Conservation (phyloP, 306 rosid genomes). For the Fragaria nilgerrensis region DNA sequence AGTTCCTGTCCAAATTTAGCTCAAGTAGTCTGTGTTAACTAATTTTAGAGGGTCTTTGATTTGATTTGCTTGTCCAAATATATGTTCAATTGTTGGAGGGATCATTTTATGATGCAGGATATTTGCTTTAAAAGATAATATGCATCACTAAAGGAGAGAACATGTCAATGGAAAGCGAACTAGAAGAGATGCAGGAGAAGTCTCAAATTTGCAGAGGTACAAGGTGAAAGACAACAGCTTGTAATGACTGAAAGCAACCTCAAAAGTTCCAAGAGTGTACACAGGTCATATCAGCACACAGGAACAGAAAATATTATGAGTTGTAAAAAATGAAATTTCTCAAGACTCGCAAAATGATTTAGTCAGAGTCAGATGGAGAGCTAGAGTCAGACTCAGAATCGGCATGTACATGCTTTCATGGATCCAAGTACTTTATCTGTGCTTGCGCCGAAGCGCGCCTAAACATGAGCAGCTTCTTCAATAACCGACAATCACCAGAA, state of each 20-base stretch:
- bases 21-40: neutral
- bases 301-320: too few species aligned
- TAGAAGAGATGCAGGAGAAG: conserved; percentile 98
- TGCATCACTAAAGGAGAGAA: conserved; percentile 55
- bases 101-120: conserved; percentile 39
- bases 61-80: neutral
- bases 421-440: neutral
- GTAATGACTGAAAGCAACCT: conserved; percentile 85
- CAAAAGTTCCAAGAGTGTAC: conserved; percentile 45
- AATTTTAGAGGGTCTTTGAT: neutral
- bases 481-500: neutral
- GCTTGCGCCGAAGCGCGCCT: neutral
- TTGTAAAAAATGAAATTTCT: too few species aligned
- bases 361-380: too few species aligned
- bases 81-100: neutral
- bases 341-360: too few species aligned
- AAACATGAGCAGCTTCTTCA: neutral
- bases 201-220: conserved; percentile 94
- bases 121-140: conserved; percentile 19
- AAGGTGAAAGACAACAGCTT: conserved; percentile 96
- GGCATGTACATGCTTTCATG: neutral
- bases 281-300: too few species aligned
- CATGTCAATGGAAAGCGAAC: conserved; percentile 74
- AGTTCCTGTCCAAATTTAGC: neutral
- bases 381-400: too few species aligned